Evolutionary conservation across 1,284 basidiomycete genomes (phyloP).

Genomic region (Tilletia caries): DNA sequence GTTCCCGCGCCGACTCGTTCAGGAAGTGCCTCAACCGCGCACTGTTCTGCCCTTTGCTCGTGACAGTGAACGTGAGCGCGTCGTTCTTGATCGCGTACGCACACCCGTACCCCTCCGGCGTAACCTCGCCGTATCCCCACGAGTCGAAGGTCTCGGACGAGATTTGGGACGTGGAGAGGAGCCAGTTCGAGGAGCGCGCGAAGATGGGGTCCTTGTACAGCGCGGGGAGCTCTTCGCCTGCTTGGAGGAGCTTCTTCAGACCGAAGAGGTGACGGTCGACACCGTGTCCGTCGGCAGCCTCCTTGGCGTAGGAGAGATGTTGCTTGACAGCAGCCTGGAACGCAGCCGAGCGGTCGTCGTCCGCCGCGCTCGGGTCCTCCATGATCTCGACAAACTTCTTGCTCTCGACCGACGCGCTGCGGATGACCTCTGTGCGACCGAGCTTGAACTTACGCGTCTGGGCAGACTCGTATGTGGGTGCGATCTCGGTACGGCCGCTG

Average conservation of each 20-base stretch:
- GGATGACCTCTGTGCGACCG: constrained; percentile 91
- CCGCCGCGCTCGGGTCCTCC: constrained; percentile 62
- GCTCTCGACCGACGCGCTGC: constrained; percentile 76
- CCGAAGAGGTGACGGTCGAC: constrained; percentile 95
- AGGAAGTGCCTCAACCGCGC: constrained; percentile 56
- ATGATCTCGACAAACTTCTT: constrained; percentile 84
- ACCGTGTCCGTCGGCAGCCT: constrained; percentile 89
- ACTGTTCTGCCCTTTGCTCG: constrained; percentile 68
- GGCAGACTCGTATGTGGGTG: constrained; percentile 85
- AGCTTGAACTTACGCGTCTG: constrained; percentile 90
- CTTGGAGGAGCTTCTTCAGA: constrained; percentile 73
- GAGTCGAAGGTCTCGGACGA: constrained; percentile 79
- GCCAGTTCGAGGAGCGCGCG: constrained; percentile 76
- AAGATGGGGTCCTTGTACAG: constrained; percentile 78
- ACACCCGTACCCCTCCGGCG: constrained; percentile 85
- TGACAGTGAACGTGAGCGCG: constrained; percentile 88
- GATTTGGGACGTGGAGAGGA: constrained; percentile 84
- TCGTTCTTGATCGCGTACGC: constrained; percentile 86
- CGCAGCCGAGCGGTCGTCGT: constrained; percentile 65
- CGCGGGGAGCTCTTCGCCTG: constrained; percentile 72
- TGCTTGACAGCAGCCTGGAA: constrained; percentile 76
- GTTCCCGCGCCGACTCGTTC: constrained; percentile 52
- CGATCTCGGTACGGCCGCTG: constrained; percentile 64
- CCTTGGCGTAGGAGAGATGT: constrained; percentile 80
- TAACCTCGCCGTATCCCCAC: constrained; percentile 95